Percentiles rank a stretch among this genome's conserved stretches.
Evolutionary conservation across 169 alveolate genomes (phyloP).

Genomic region (Miamiensis avidus): DNA sequence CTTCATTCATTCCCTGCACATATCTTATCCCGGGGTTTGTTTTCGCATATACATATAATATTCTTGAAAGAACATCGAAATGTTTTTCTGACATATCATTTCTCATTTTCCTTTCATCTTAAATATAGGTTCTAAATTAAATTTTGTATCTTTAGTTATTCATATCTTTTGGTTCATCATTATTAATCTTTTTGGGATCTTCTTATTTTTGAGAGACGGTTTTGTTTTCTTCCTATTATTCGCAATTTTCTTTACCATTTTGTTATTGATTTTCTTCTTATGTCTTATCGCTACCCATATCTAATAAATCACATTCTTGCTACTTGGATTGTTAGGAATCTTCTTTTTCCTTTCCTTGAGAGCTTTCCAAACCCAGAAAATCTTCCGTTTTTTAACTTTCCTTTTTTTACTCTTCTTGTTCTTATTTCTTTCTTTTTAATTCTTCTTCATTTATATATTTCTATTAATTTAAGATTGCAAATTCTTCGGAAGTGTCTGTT

Average conservation of each 20-base stretch:
- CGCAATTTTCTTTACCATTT: not conserved
- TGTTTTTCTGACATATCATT: conserved; percentile 32
- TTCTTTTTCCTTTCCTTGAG: not conserved
- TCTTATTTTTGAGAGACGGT: not conserved
- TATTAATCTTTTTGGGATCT: not conserved
- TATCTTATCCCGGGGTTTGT: conserved; percentile 82
- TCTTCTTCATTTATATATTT: not conserved
- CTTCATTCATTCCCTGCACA: conserved; percentile 91
- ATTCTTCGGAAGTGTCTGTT: conserved; percentile 51
- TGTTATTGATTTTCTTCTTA: not conserved
- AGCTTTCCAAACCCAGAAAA: not conserved
- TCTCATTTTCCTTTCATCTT: conserved; percentile 24
- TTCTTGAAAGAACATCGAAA: conserved; percentile 70
- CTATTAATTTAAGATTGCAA: conserved; percentile 27
- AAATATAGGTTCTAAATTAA: conserved; percentile 15
- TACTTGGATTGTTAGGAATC: too few relatives aligned
- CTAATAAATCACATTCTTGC: not conserved
- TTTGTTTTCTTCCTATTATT: too few relatives aligned
- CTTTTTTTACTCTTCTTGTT: not conserved
- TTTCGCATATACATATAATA: conserved; percentile 84
- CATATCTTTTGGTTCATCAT: not conserved
- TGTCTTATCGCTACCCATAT: not conserved
- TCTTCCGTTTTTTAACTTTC: too few relatives aligned
- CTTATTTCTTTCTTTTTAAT: not conserved
- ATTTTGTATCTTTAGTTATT: not conserved